Evolutionary conservation across 1,139 yeast species (phyloP).

Genomic region (Kodamaea alishanica): DNA sequence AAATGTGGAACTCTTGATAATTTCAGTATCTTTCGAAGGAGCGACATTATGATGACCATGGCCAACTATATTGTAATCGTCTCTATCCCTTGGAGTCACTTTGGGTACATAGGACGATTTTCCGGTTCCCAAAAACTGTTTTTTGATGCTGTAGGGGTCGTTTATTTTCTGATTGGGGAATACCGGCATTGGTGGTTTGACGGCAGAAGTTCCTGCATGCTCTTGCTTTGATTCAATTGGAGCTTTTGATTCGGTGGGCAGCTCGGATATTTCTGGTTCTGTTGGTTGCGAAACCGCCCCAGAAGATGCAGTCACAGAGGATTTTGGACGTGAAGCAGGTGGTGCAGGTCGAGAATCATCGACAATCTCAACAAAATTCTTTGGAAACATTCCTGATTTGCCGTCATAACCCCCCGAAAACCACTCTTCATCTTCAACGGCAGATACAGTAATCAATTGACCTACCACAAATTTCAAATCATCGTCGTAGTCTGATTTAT

Average conservation of each 20-base stretch:
- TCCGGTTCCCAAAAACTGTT: slow-evolving; percentile 40
- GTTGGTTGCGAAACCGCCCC: neutral
- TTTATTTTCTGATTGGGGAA: slow-evolving; percentile 28
- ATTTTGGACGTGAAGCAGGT: slow-evolving; percentile 4
- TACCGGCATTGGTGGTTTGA: slow-evolving; percentile 20
- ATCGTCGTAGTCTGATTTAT: slow-evolving; percentile 76
- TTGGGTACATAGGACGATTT: slow-evolving; percentile 46
- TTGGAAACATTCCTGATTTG: slow-evolving; percentile 80
- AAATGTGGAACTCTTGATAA: slow-evolving; percentile 22
- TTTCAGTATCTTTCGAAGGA: slow-evolving; percentile 19
- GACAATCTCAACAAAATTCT: slow-evolving; percentile 63
- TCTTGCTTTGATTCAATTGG: neutral
- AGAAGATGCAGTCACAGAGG: neutral
- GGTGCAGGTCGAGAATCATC: slow-evolving; percentile 11
- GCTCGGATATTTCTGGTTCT: neutral
- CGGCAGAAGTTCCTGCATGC: slow-evolving; percentile 3
- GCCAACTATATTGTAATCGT: slow-evolving; percentile 32
- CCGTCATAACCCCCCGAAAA: slow-evolving; percentile 63
- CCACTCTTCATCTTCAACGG: slow-evolving; percentile 90
- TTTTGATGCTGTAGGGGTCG: slow-evolving; percentile 44
- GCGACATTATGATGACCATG: slow-evolving; percentile 28
- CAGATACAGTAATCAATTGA: slow-evolving; percentile 68
- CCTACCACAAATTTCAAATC: slow-evolving; percentile 72
- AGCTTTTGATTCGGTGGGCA: neutral
- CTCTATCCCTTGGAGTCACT: slow-evolving; percentile 37